Percentiles rank a stretch among this genome's conserved stretches.
These are phyloP conservation scores for Blastomyces parvus DNA, from an alignment of 2,329 filamentous ascomycete genomes.

Conservation along the genomic window DNA sequence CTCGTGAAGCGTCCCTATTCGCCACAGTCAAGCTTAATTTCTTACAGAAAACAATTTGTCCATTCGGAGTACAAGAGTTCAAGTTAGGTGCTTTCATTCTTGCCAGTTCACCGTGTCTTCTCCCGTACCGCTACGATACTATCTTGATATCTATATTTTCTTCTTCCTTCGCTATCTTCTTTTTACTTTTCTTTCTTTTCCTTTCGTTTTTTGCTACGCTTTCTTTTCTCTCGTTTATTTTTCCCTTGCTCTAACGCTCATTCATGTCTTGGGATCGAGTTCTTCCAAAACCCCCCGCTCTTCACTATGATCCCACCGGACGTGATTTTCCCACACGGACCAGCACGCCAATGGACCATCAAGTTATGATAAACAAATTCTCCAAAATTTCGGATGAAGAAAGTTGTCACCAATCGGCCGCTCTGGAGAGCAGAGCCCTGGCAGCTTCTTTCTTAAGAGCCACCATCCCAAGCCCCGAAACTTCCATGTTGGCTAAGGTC, in stretches of 20 bases:
- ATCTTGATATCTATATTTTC: constrained; percentile 9
- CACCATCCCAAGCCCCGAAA: constrained; percentile 1
- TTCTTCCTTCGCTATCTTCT: constrained; percentile 1
- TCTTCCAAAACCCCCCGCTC: constrained; percentile 35
- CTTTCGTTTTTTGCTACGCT: background rate
- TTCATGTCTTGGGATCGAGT: constrained; percentile 42
- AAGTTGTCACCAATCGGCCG: constrained; percentile 11
- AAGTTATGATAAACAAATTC: constrained; percentile 32
- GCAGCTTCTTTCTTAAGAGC: background rate
- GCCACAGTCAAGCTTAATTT: constrained; percentile 11
- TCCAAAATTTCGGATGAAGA: constrained; percentile 19
- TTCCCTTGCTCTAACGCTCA: constrained; percentile 11
- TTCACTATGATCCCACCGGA: constrained; percentile 33
- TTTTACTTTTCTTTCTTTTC: constrained; percentile 4
- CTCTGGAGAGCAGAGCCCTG: constrained; percentile 1
- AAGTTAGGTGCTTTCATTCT: constrained; percentile 14
- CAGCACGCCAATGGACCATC: constrained; percentile 33
- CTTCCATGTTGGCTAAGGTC: background rate
- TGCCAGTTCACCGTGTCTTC: constrained; percentile 2
- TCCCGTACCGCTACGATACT: constrained; percentile 2
- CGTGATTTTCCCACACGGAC: constrained; percentile 25
- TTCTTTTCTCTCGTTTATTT: constrained; percentile 7
- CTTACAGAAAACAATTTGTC: constrained; percentile 13
- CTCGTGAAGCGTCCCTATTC: constrained; percentile 10
- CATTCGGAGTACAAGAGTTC: constrained; percentile 18